Base-by-base conservation (phyloP, 106 monocot species). In the Dendrobium chrysotoxum region DNA sequence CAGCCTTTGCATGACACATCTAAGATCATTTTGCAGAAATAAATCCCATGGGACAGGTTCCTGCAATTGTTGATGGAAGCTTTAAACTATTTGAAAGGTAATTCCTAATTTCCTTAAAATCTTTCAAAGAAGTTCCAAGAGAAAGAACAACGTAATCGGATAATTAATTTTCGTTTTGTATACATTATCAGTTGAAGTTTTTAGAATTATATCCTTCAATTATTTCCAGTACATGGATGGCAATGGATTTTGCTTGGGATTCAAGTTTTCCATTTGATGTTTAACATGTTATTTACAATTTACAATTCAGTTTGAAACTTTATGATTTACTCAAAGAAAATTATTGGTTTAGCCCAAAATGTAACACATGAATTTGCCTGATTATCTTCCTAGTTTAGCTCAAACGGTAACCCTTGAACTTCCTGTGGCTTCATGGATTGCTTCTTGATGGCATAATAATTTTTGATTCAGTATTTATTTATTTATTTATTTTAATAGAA, bases 41-140 rank as follows among this genome's bases (percentile, higher is more conserved):
- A 84, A 98, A 98, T 75, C 98, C 98, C n/a, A 84, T 98, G 98
- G 79, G 83, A 53, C 86, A 88, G 82, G 94, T 98, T 77, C 98
- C 98, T 12, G 95, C 92, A 80, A 93, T 98, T 76, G 87, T 82
- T 81, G 89, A 98, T 90, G 98, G 98, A 87, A 77, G 85, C 74
- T 91, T 91, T 81, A 98, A 83, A 45, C 82, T 98, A 53, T 94
- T 88, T 68, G 98, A 98, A 79, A 95, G 98, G 98, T 98, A 86
- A 61, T 61, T 61, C 23, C 8, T 61, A 61, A n/a, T 61, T 61
- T 61, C n/a, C 23, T 23, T 23, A 4, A 61, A 61, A 61, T 61
- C 23, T 61, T 6, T 23, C 4, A 61, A 23, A 25, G 61, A 61
- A 23, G n/a, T 61, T 23, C 23, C 8, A 61, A 23, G 61, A 61